A percentile compares a stretch with the other conserved stretches of the same genome.
Evolutionary conservation across 768 basidiomycete species (phyloP).

Genomic region (Auricularia cornea): DNA sequence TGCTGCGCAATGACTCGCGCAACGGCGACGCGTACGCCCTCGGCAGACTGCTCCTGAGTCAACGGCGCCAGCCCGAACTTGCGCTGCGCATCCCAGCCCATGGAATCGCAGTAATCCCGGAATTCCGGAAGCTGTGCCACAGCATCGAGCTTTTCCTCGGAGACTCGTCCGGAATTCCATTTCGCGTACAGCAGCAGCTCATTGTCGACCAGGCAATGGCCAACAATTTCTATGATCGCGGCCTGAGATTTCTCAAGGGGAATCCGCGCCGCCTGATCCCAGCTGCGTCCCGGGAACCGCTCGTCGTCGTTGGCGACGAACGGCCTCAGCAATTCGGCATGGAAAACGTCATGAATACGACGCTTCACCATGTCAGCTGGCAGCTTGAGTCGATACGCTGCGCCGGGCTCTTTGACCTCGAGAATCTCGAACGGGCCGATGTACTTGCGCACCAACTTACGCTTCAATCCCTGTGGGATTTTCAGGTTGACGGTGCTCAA

Average conservation of each 20-base stretch:
- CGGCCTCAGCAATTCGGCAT: conserved; percentile 22
- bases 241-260: no score
- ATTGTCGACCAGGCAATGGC: no score
- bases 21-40: no score
- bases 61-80: not conserved
- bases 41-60: no score
- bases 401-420: conserved; percentile 7
- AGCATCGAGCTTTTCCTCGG: not conserved
- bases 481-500: conserved; percentile 30
- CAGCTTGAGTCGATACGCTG: conserved; percentile 18
- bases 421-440: conserved; percentile 31
- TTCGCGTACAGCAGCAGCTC: no score
- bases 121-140: not conserved
- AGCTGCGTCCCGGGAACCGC: conserved; percentile 26
- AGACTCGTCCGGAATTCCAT: no score
- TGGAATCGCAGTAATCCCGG: not conserved
- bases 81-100: not conserved
- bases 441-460: conserved; percentile 30
- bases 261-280: not conserved
- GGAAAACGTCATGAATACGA: conserved; percentile 23
- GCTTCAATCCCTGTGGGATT: conserved; percentile 24
- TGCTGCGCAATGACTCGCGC: no score
- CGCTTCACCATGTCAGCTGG: conserved; percentile 15
- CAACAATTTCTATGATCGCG: no score
- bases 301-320: conserved; percentile 28